These are phyloP conservation scores for Hyphodiscus hymeniophilus DNA, from an alignment of 495 filamentous ascomycete genomes.

Conservation along the genomic window DNA sequence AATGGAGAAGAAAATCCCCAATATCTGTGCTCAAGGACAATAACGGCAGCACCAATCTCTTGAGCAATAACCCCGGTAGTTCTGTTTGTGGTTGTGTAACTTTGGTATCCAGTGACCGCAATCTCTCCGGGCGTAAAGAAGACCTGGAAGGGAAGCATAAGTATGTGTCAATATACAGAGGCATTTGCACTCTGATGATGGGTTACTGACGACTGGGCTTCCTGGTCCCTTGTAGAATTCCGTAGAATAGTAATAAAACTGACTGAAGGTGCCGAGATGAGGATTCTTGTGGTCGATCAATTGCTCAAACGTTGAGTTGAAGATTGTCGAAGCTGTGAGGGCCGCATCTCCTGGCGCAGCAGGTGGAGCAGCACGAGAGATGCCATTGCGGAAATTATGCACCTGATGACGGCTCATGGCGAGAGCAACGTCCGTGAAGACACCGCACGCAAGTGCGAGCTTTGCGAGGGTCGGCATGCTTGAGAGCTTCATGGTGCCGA, in stretches of 20 bases:
- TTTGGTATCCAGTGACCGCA: conserved; percentile 38
- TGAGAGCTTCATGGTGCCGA: conserved; percentile 6
- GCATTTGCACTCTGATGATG: no score
- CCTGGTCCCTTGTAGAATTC: conserved; percentile 42
- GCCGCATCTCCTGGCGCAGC: not conserved
- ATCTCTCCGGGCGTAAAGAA: conserved; percentile 53
- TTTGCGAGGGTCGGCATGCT: conserved; percentile 1
- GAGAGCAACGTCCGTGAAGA: conserved; percentile 6
- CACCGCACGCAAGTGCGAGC: not conserved
- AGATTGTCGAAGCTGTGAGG: not conserved
- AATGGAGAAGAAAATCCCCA: conserved; percentile 57
- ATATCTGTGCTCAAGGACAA: conserved; percentile 54
- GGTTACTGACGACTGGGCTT: conserved; percentile 35
- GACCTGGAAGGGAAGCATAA: conserved; percentile 17
- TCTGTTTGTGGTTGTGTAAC: conserved; percentile 41
- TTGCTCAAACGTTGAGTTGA: conserved; percentile 32
- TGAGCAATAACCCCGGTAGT: conserved; percentile 44
- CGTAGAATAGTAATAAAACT: conserved; percentile 40
- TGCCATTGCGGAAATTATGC: not conserved
- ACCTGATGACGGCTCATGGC: not conserved
- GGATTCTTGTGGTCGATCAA: conserved; percentile 43
- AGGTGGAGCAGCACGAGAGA: not conserved
- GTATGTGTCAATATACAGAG: no score
- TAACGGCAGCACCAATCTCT: conserved; percentile 45
- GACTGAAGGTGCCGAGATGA: conserved; percentile 40